Percentiles rank a stretch among this genome's conserved stretches.
These are phyloP conservation scores for Hyphopichia khmerensis DNA, from an alignment of 1,139 yeast genomes.

Conservation along the genomic window DNA sequence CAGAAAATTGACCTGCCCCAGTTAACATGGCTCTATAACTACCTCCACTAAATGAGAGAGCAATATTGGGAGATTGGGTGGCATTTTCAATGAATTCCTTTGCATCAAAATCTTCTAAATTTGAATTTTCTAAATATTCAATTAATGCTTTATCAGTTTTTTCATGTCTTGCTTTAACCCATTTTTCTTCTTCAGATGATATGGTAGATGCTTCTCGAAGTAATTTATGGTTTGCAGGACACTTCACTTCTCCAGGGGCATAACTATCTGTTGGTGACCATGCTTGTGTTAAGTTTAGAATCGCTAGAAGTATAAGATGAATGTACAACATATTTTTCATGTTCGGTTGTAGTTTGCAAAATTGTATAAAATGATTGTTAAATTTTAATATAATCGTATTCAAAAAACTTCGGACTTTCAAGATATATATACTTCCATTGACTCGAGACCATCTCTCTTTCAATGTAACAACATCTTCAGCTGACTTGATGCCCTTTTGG, in stretches of 20 bases:
- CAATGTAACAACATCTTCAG: too few species aligned
- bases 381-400: too few species aligned
- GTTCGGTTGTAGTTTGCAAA: too few species aligned
- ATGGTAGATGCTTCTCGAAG: slow-evolving; percentile 38
- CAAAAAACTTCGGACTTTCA: too few species aligned
- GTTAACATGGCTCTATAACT: slow-evolving; percentile 88
- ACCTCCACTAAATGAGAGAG: slow-evolving; percentile 85
- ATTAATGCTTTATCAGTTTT: slow-evolving; percentile 53
- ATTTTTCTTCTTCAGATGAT: slow-evolving; percentile 35
- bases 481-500: too few species aligned
- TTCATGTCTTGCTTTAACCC: slow-evolving; percentile 50
- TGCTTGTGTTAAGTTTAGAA: slow-evolving; percentile 20
- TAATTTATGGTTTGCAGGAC: slow-evolving; percentile 43
- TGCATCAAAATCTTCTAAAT: slow-evolving; percentile 59
- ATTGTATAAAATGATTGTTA: too few species aligned
- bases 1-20: slow-evolving; percentile 88
- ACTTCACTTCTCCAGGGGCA: slow-evolving; percentile 61
- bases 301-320: neutral
- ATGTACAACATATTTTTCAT: neutral
- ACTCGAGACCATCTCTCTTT: too few species aligned
- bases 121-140: slow-evolving; percentile 56
- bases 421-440: too few species aligned
- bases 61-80: slow-evolving; percentile 49
- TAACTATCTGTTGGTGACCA: slow-evolving; percentile 62
- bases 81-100: slow-evolving; percentile 37